A percentile compares a stretch with the other conserved stretches of the same genome.
These are phyloP conservation scores for Pichia eremophila DNA, from an alignment of 805 yeast genomes.

Conservation along the genomic window DNA sequence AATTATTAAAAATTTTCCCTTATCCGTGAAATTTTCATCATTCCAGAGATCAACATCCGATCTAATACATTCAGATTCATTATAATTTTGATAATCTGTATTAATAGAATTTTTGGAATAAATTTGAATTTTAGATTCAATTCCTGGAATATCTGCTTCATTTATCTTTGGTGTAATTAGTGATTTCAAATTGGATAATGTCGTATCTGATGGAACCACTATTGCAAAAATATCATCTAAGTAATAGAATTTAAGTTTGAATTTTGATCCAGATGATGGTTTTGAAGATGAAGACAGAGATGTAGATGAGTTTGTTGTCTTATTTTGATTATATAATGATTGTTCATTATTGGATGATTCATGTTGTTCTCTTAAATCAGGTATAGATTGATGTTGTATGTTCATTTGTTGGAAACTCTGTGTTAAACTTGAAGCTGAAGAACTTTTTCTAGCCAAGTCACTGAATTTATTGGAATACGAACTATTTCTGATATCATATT, in stretches of 20 bases:
- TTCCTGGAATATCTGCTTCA: slow-evolving; percentile 19
- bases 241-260: slow-evolving; percentile 66
- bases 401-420: not conserved
- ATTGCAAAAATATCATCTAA: slow-evolving; percentile 77
- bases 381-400: not conserved
- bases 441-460: slow-evolving; percentile 10
- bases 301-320: not conserved
- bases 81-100: slow-evolving; percentile 15
- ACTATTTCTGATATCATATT: slow-evolving; percentile 29
- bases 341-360: not conserved
- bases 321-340: not conserved
- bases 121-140: slow-evolving; percentile 17
- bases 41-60: slow-evolving; percentile 21
- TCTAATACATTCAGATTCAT: slow-evolving; percentile 13
- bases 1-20: slow-evolving; percentile 26
- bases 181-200: slow-evolving; percentile 19
- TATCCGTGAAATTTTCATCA: slow-evolving; percentile 21
- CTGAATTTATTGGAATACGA: slow-evolving; percentile 16
- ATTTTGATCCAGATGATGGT: slow-evolving; percentile 22
- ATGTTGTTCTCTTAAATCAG: not conserved
- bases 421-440: slow-evolving; percentile 1
- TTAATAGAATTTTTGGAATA: slow-evolving; percentile 23
- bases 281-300: not conserved
- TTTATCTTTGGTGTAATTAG: slow-evolving; percentile 24
- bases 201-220: slow-evolving; percentile 19